Base-by-base conservation (phyloP, 208 protist species). In the Leishmania aethiopica region DNA sequence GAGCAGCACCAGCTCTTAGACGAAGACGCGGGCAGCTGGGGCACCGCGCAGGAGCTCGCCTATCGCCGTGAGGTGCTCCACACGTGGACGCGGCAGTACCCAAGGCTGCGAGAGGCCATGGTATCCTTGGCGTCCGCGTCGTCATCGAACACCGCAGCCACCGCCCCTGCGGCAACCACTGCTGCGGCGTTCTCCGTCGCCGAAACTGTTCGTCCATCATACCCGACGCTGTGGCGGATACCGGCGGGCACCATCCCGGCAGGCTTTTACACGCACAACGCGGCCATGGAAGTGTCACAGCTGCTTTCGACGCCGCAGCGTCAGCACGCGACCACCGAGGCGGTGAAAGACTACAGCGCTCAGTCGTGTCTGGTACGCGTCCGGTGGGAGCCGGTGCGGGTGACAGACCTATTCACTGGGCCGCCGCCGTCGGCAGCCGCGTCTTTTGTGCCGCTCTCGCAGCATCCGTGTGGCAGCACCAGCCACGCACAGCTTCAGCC, bases 221-320 rank as follows among this genome's bases (percentile, higher is more conserved):
- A 89, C 59, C 83, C 80, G 53, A 32, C 82, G 10, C 64, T 87
- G 67, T 94, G 91, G 91, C 71, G 86, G 49, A 90, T 94, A 35
- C 91, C 87, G 0, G 49, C 81, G 13, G 81, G 80, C 45, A 90
- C 86, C 19, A 84, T 92, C 28, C 91, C 91, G 19, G 8, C 77
- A 37, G 37, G 51, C 6, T 85, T 78, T 57, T 81, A 81, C 62
- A 49, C 2, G 37, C 47, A 74, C 82, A 62, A 13, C 51, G 32
- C 62, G 1, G 28, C 60, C 19, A 57, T 78, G 71, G 81, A 77
- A 10, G 60, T 62, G 25, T 67, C 77, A 1, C 49, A 49, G 42
- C 69, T 17, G 59, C 8, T 72, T 4, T 55, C 80, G 22, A 25
- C 80, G 40, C 62, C 73, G 49, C 73, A 67, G 66, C 74, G 64